Base-by-base conservation (phyloP, 495 filamentous ascomycete species). In the Xylaria longipes region DNA sequence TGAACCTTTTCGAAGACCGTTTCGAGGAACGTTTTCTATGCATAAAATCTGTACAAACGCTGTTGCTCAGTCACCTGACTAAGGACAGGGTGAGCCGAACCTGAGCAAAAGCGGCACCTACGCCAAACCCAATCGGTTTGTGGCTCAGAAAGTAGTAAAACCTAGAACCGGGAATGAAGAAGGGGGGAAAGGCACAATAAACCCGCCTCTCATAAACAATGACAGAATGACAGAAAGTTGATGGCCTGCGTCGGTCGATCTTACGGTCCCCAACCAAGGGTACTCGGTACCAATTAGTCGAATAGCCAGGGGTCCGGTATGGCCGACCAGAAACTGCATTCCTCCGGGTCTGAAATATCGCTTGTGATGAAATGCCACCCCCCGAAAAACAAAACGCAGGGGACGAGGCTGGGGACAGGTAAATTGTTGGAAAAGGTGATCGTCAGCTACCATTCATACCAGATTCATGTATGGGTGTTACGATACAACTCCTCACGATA, bases 401-500 rank as follows among this genome's bases (percentile, higher is more conserved):
- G 29, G 57, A 37, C n/a, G 33, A 60, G 57, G 57, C 57, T 60
- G 60, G 37, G 35, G 22, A 58, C 22, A 11, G 31, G 37, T 15
- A 43, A 63, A 29, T 27, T 63, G 60, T 63, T 63, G 35, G 60
- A 63, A 63, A 27, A 43, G 7, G 57, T 33, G 57, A 60, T 60
- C 57, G 57, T 37, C 57, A n/a, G 57, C 33, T 60, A 60, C 46
- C 46, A 29, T 31, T 56, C 52, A 17, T 56, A 56, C 27, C 52
- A n/a, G 12, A 31, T 1, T 31, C 27, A 31, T 56, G 52, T 56
- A 56, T 8, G 52, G 1, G 27, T 56, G 52, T 31, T 17, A 56
- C 52, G 27, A 56, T 56, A 17, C 52, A 25, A 7, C 25, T 54
- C 22, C 22, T 60, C 33, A 37, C 20, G 33, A 60, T 20, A 60